Evolutionary conservation across 331 rosid species (phyloP).

Genomic region (Dryas integrifolia): DNA sequence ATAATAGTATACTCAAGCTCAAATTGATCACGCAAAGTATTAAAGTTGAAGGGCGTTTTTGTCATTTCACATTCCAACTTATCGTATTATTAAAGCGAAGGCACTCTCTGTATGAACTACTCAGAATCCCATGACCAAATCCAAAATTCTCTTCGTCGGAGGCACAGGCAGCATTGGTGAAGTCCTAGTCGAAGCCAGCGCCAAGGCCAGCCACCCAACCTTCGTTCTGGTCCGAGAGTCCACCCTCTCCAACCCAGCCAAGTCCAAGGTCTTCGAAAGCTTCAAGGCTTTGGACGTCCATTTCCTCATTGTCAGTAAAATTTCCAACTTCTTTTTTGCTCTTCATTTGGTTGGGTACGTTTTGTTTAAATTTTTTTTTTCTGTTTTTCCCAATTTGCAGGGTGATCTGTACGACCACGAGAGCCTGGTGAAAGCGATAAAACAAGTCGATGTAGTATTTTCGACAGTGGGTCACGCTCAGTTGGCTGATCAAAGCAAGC

Average conservation of each 20-base stretch:
- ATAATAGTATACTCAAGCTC: too few species aligned
- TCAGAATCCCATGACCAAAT: slow-evolving; percentile 1
- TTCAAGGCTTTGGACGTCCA: slow-evolving; percentile 45
- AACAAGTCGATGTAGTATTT: slow-evolving; percentile 59
- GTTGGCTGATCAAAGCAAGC: slow-evolving; percentile 39
- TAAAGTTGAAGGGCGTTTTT: not conserved
- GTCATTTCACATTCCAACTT: not conserved
- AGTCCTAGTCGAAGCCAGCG: slow-evolving; percentile 53
- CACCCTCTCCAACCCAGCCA: slow-evolving; percentile 40
- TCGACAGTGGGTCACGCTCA: slow-evolving; percentile 34
- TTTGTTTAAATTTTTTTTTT: not conserved
- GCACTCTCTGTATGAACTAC: not conserved
- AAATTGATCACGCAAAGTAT: too few species aligned
- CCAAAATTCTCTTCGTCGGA: slow-evolving; percentile 55
- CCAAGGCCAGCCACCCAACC: slow-evolving; percentile 56
- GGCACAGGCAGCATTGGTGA: slow-evolving; percentile 65
- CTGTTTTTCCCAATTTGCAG: slow-evolving; percentile 20
- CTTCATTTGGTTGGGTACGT: not conserved
- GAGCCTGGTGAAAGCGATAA: slow-evolving; percentile 54
- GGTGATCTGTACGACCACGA: slow-evolving; percentile 56
- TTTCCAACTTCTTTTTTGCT: not conserved
- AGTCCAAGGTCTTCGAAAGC: slow-evolving; percentile 31
- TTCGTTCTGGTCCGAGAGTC: slow-evolving; percentile 43
- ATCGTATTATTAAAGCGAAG: not conserved
- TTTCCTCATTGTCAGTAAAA: slow-evolving; percentile 26